Conservation (phyloP, 192 early-diverging fungal species). For the Backusella tarrabulga region DNA sequence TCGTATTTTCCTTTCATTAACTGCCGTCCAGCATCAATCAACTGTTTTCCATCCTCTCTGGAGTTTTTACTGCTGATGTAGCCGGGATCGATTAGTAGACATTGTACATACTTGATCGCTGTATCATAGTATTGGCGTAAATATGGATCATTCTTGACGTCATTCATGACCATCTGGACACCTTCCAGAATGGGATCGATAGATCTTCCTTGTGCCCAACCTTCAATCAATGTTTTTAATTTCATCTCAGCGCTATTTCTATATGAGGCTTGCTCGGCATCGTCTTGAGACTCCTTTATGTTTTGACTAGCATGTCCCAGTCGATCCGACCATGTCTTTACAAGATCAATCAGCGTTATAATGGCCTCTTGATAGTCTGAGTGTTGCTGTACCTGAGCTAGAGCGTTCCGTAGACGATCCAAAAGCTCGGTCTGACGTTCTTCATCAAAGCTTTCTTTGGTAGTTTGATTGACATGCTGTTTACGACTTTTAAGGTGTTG, state of each 20-base stretch:
- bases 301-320: neutral
- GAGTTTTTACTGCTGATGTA: constrained; percentile 26
- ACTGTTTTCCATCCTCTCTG: constrained; percentile 14
- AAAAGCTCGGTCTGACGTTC: constrained; percentile 34
- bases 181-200: constrained; percentile 35
- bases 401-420: constrained; percentile 28
- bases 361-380: constrained; percentile 42
- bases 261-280: constrained; percentile 3
- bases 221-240: constrained; percentile 38
- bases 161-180: constrained; percentile 24
- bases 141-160: constrained; percentile 19
- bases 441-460: constrained; percentile 23
- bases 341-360: constrained; percentile 26
- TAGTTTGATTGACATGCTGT: constrained; percentile 2
- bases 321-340: constrained; percentile 34
- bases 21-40: constrained; percentile 27
- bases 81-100: constrained; percentile 33
- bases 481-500: neutral
- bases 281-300: neutral
- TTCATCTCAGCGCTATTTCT: constrained; percentile 35
- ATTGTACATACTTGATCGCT: constrained; percentile 22
- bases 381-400: constrained; percentile 38
- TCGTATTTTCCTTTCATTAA: constrained; percentile 33
- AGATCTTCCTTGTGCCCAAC: constrained; percentile 41
- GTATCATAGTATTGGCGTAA: constrained; percentile 28